phyloP scores from a whole-genome alignment of 2,329 filamentous ascomycete species.

The Fusarium longipes region DNA sequence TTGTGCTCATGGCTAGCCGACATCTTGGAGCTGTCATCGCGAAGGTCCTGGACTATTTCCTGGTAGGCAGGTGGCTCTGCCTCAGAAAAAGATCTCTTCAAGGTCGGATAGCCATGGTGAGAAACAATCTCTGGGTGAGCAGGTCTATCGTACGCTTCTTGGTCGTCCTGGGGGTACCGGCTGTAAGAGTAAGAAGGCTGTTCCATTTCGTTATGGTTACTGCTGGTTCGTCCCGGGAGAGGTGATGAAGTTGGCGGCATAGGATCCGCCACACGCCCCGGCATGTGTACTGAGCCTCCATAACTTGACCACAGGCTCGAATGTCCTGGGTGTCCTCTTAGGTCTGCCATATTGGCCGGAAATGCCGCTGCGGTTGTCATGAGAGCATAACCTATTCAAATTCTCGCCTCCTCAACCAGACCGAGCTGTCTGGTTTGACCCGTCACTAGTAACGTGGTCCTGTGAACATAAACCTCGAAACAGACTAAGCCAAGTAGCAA shows the following conservation, averaged over 20 bases:
- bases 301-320: constrained; percentile 70
- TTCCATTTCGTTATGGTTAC: constrained; percentile 62
- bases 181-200: constrained; percentile 63
- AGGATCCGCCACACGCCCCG: constrained; percentile 61
- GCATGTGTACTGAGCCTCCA: constrained; percentile 64
- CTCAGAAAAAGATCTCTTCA: constrained; percentile 69
- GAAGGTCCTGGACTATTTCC: constrained; percentile 70
- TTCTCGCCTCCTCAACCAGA: constrained; percentile 42
- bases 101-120: constrained; percentile 64
- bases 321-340: constrained; percentile 69
- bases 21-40: constrained; percentile 68
- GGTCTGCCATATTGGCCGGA: constrained; percentile 71
- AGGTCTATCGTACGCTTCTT: constrained; percentile 65
- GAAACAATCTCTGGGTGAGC: constrained; percentile 60
- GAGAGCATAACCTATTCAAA: constrained; percentile 60
- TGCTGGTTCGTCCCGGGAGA: constrained; percentile 62
- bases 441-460: constrained; percentile 40
- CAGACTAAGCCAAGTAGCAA: constrained; percentile 13
- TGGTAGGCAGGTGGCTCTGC: constrained; percentile 67
- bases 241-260: constrained; percentile 61
- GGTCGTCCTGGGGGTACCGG: constrained; percentile 66
- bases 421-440: constrained; percentile 40
- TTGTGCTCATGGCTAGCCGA: constrained; percentile 71
- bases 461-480: constrained; percentile 40
- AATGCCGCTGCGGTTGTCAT: constrained; percentile 72